These are phyloP conservation scores for Aureobasidium zeae DNA, from an alignment of 2,329 filamentous ascomycete species.

Conservation along the genomic window DNA sequence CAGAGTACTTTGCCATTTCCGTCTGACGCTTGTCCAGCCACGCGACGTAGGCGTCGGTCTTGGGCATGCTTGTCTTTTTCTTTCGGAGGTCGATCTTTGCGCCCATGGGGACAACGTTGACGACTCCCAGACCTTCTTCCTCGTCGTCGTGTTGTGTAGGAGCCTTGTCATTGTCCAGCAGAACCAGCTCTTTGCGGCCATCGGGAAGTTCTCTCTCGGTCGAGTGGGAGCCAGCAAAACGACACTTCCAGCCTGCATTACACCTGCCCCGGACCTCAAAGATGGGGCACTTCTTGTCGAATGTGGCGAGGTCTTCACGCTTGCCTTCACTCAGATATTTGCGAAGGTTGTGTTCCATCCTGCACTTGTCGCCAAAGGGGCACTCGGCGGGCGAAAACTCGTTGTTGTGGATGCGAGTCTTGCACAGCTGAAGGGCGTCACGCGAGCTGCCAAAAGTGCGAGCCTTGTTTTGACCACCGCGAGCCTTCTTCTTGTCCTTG, in stretches of 20 bases:
- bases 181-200: conserved; percentile 70
- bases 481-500: conserved; percentile 46
- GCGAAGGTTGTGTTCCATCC: conserved; percentile 72
- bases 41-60: conserved; percentile 64
- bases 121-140: conserved; percentile 50
- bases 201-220: conserved; percentile 68
- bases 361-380: conserved; percentile 70
- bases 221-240: conserved; percentile 81
- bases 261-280: conserved; percentile 70
- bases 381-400: conserved; percentile 77
- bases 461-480: conserved; percentile 71
- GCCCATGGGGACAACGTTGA: conserved; percentile 62
- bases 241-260: conserved; percentile 83
- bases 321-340: conserved; percentile 77
- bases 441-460: conserved; percentile 71
- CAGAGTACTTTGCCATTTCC: conserved; percentile 22
- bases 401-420: conserved; percentile 57
- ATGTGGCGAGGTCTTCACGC: conserved; percentile 65
- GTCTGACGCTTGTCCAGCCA: conserved; percentile 63
- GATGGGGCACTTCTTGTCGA: conserved; percentile 71
- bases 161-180: conserved; percentile 49
- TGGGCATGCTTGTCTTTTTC: conserved; percentile 60
- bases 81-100: conserved; percentile 68
- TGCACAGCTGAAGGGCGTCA: conserved; percentile 70
- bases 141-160: conserved; percentile 23